These are phyloP conservation scores for Diaporthe eres DNA, from an alignment of 2,329 filamentous ascomycete species.

Conservation along the genomic window DNA sequence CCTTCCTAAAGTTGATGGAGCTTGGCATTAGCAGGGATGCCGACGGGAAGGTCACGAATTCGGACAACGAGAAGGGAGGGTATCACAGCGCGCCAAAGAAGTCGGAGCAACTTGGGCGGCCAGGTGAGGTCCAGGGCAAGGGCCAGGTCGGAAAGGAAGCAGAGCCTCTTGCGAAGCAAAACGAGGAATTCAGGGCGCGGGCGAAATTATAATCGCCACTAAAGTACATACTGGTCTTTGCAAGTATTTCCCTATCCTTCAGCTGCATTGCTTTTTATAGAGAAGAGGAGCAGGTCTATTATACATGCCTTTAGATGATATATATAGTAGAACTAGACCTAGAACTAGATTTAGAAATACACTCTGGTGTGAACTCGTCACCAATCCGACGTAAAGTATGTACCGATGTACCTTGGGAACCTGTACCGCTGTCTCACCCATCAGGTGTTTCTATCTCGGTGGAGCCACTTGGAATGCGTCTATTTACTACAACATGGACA, in stretches of 20 bases:
- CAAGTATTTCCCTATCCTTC: neutral
- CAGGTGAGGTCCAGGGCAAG: conserved; percentile 49
- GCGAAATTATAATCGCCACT: conserved; percentile 52
- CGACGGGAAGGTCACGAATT: conserved; percentile 65
- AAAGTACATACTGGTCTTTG: neutral
- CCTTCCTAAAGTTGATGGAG: conserved; percentile 73
- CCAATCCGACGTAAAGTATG: neutral
- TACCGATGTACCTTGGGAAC: no score
- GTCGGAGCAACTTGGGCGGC: conserved; percentile 50
- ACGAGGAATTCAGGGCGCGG: conserved; percentile 53
- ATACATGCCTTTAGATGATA: neutral
- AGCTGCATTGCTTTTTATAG: neutral
- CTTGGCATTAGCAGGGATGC: conserved; percentile 70
- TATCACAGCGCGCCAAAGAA: conserved; percentile 52
- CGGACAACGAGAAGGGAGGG: conserved; percentile 67
- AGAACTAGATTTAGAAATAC: neutral
- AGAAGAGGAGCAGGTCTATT: neutral
- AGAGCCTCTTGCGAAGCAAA: conserved; percentile 55
- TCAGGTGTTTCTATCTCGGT: neutral
- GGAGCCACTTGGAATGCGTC: no score
- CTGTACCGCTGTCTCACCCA: neutral
- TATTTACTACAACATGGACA: neutral
- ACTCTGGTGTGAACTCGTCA: neutral
- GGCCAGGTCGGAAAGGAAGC: conserved; percentile 54
- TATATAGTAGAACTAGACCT: neutral